Evolutionary conservation across 2,329 filamentous ascomycete species (phyloP).

Genomic region (Pestalotiopsis sp.): DNA sequence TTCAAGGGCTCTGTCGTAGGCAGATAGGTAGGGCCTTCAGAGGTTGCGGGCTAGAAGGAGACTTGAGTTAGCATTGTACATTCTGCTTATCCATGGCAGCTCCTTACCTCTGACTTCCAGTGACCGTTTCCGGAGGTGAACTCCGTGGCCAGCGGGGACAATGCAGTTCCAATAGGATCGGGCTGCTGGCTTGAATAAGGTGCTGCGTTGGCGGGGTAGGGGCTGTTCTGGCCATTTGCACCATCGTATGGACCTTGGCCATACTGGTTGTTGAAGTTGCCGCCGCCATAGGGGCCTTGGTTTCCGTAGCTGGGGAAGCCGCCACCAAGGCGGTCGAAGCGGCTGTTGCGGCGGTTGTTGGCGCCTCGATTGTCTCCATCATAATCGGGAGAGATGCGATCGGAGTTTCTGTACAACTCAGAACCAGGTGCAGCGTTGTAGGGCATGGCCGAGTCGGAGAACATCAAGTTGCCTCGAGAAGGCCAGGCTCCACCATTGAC

Average conservation of each 20-base stretch:
- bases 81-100: conserved; percentile 22
- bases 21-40: conserved; percentile 76
- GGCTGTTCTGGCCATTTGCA: conserved; percentile 34
- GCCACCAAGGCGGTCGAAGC: conserved; percentile 45
- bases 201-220: conserved; percentile 37
- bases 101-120: conserved; percentile 56
- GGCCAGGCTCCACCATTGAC: conserved; percentile 49
- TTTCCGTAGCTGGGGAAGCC: conserved; percentile 30
- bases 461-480: conserved; percentile 42
- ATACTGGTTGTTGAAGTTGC: conserved; percentile 35
- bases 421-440: conserved; percentile 33
- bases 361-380: conserved; percentile 48
- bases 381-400: conserved; percentile 51
- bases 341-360: conserved; percentile 46
- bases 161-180: conserved; percentile 51
- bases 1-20: conserved; percentile 90
- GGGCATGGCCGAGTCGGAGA: conserved; percentile 40
- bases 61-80: conserved; percentile 24
- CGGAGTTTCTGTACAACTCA: conserved; percentile 44
- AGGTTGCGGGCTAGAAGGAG: conserved; percentile 42
- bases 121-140: conserved; percentile 56
- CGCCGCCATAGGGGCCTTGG: conserved; percentile 35
- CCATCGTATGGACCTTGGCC: conserved; percentile 38
- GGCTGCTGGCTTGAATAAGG: conserved; percentile 30
- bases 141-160: conserved; percentile 75